These are phyloP conservation scores for Malus hybrid DNA, from an alignment of 331 rosid species.

Conservation along the genomic window DNA sequence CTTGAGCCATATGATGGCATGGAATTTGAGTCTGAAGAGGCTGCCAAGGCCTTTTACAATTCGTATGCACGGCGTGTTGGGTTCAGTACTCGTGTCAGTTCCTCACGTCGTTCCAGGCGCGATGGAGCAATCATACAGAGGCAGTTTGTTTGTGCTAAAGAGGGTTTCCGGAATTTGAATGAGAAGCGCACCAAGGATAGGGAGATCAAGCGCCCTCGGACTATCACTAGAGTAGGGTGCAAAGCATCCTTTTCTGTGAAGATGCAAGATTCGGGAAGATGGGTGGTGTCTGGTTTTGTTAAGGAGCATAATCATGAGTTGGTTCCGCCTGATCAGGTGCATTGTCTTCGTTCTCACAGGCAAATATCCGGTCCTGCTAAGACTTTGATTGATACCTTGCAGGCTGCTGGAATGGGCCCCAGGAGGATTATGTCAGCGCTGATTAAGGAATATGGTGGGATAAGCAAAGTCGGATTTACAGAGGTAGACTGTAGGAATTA, in stretches of 20 bases:
- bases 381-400: slow-evolving; percentile 90
- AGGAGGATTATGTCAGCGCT: slow-evolving; percentile 96
- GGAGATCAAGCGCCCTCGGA: slow-evolving; percentile 96
- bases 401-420: slow-evolving; percentile 99
- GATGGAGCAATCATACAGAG: slow-evolving; percentile 97
- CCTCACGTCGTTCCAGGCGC: slow-evolving; percentile 94
- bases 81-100: slow-evolving; percentile 96
- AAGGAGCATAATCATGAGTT: slow-evolving; percentile 87
- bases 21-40: slow-evolving; percentile 99
- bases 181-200: slow-evolving; percentile 99
- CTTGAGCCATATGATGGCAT: slow-evolving; percentile 93
- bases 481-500: slow-evolving; percentile 98
- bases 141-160: slow-evolving; percentile 96
- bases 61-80: slow-evolving; percentile 98
- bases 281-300: slow-evolving; percentile 94
- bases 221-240: slow-evolving; percentile 91
- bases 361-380: slow-evolving; percentile 97
- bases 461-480: slow-evolving; percentile 93
- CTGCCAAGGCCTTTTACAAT: slow-evolving; percentile 95
- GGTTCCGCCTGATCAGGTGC: slow-evolving; percentile 97
- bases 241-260: slow-evolving; percentile 96
- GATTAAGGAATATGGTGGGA: slow-evolving; percentile 93
- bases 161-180: slow-evolving; percentile 91
- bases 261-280: slow-evolving; percentile 96
- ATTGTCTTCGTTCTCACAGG: slow-evolving; percentile 92